These are phyloP conservation scores for Yarrowia keelungensis DNA, from an alignment of 805 yeast genomes.

Conservation along the genomic window DNA sequence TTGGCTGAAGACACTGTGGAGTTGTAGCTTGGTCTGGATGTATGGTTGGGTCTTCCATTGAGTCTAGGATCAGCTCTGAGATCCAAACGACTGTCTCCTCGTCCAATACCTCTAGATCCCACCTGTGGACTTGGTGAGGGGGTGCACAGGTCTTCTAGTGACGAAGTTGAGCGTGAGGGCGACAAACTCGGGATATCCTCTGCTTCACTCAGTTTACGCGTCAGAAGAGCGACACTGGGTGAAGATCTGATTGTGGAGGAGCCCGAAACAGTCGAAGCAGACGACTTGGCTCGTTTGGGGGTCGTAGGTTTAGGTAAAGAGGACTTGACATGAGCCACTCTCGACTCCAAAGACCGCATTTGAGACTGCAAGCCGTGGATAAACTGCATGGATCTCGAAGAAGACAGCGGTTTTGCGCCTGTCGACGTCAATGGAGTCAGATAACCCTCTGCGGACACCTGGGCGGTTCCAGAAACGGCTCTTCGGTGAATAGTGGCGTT, in stretches of 20 bases:
- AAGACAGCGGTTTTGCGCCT: constrained; percentile 39
- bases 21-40: not conserved
- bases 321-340: constrained; percentile 47
- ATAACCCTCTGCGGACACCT: constrained; percentile 23
- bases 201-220: constrained; percentile 16
- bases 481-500: not conserved
- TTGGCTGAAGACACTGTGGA: not conserved
- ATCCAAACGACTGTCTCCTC: constrained; percentile 10
- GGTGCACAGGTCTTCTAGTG: constrained; percentile 21
- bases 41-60: not conserved
- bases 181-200: not conserved
- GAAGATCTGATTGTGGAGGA: constrained; percentile 24
- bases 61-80: constrained; percentile 9
- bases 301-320: constrained; percentile 43
- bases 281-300: constrained; percentile 29
- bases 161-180: constrained; percentile 4
- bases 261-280: not conserved
- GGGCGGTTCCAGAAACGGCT: constrained; percentile 22
- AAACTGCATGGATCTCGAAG: constrained; percentile 46
- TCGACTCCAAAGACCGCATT: constrained; percentile 45
- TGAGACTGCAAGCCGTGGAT: constrained; percentile 49
- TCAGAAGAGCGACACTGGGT: constrained; percentile 28
- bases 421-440: constrained; percentile 1
- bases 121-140: constrained; percentile 32
- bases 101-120: not conserved